These are phyloP conservation scores for Ogataea ramenticola DNA, from an alignment of 805 yeast species.

Conservation along the genomic window DNA sequence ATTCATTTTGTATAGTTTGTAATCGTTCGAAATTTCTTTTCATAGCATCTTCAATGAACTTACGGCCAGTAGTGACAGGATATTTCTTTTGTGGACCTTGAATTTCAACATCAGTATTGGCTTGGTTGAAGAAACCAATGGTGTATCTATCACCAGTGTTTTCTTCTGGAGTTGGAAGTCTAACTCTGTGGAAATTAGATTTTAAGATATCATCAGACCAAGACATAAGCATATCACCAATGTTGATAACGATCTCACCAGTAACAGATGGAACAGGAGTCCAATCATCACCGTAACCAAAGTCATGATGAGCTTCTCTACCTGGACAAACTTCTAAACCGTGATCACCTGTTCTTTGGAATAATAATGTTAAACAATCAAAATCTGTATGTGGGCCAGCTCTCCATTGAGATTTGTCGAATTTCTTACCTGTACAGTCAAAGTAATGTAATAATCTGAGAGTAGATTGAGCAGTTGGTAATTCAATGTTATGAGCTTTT, in stretches of 20 bases:
- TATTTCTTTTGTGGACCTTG: constrained; percentile 23
- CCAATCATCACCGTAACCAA: constrained; percentile 28
- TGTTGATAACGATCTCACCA: constrained; percentile 29
- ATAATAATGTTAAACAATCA: constrained; percentile 27
- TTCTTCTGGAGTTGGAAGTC: constrained; percentile 22
- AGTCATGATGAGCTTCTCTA: constrained; percentile 27
- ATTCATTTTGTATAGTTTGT: constrained; percentile 1
- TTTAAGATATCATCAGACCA: constrained; percentile 29
- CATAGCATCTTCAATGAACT: constrained; percentile 29
- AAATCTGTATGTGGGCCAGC: constrained; percentile 33
- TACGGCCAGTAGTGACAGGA: constrained; percentile 22
- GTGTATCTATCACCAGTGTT: constrained; percentile 24
- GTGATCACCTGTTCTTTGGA: constrained; percentile 28
- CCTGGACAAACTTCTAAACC: constrained; percentile 32
- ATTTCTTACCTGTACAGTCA: constrained; percentile 18
- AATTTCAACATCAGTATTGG: constrained; percentile 24
- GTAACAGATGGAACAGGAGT: constrained; percentile 26
- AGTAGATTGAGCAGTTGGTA: constrained; percentile 26
- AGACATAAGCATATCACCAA: constrained; percentile 33
- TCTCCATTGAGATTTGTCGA: constrained; percentile 23
- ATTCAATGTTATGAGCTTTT: constrained; percentile 20
- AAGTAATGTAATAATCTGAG: constrained; percentile 27
- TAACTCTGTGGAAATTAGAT: constrained; percentile 29
- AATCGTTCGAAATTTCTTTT: constrained; percentile 20
- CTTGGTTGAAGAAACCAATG: constrained; percentile 30